Evolutionary conservation across 352 stramenopile species (phyloP).

Genomic region (Phytophthora pini): DNA sequence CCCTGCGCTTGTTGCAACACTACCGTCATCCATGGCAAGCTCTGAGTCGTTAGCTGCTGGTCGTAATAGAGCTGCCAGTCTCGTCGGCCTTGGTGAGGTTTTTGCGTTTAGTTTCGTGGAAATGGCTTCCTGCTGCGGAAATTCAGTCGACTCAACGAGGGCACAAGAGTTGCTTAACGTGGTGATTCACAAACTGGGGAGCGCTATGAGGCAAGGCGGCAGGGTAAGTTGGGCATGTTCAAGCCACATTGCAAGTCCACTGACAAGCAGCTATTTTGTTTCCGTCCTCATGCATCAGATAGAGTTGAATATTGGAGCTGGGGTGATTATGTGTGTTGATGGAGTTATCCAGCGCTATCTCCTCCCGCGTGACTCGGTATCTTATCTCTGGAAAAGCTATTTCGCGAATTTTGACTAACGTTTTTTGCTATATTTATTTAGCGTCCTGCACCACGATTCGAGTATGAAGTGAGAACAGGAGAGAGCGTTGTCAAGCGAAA

Average conservation of each 20-base stretch:
- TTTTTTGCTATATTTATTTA: background rate
- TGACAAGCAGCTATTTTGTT: background rate
- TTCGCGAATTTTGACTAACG: background rate
- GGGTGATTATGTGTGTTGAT: constrained; percentile 56
- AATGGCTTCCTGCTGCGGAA: constrained; percentile 72
- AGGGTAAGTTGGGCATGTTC: constrained; percentile 35
- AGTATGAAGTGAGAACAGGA: constrained; percentile 61
- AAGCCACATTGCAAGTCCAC: background rate
- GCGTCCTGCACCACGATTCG: constrained; percentile 11
- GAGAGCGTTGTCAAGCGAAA: constrained; percentile 64
- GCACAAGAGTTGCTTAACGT: constrained; percentile 71
- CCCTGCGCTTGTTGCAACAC: constrained; percentile 9
- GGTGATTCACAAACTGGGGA: constrained; percentile 62
- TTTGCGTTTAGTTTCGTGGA: constrained; percentile 68
- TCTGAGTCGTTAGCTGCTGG: constrained; percentile 2
- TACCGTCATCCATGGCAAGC: constrained; percentile 10
- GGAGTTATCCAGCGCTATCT: constrained; percentile 64
- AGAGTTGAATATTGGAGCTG: constrained; percentile 70
- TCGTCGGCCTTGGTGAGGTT: constrained; percentile 19
- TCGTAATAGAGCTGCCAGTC: constrained; percentile 7
- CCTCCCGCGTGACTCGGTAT: constrained; percentile 53
- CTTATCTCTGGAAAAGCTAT: background rate
- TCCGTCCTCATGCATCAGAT: constrained; percentile 38
- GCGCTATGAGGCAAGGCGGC: constrained; percentile 57
- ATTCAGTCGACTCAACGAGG: constrained; percentile 44